Percentiles rank a stretch among this genome's conserved stretches.
Evolutionary conservation across 495 filamentous ascomycete species (phyloP).

Genomic region (Lasiosphaeria ovina): DNA sequence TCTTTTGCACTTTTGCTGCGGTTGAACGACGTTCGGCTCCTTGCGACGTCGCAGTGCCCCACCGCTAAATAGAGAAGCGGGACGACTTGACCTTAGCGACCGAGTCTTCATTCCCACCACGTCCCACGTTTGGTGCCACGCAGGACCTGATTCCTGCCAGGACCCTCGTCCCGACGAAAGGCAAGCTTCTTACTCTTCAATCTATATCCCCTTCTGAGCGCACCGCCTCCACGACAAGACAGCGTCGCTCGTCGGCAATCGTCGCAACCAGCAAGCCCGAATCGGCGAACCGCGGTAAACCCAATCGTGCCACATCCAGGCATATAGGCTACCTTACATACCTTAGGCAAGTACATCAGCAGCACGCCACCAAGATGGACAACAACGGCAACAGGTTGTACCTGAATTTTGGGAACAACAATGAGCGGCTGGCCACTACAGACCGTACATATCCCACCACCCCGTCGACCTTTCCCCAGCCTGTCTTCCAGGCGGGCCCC

Average conservation of each 20-base stretch:
- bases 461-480: slow-evolving; percentile 93
- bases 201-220: slow-evolving; percentile 16
- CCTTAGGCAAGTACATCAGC: not conserved
- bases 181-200: slow-evolving; percentile 13
- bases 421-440: slow-evolving; percentile 62
- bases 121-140: not conserved
- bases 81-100: not conserved
- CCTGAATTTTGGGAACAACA: slow-evolving; percentile 69
- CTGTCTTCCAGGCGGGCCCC: slow-evolving; percentile 56
- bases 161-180: slow-evolving; percentile 20
- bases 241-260: slow-evolving; percentile 5
- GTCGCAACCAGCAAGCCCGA: not conserved
- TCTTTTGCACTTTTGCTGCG: not conserved
- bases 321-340: no score
- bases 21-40: not conserved
- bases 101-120: slow-evolving; percentile 2
- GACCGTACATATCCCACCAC: slow-evolving; percentile 93
- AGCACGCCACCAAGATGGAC: slow-evolving; percentile 41
- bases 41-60: slow-evolving; percentile 1
- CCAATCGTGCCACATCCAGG: not conserved
- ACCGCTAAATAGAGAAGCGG: not conserved
- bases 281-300: not conserved
- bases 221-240: slow-evolving; percentile 10
- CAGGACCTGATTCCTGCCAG: slow-evolving; percentile 10
- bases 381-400: slow-evolving; percentile 62